These are phyloP conservation scores for Simplicillium aogashimaense DNA, from an alignment of 2,329 filamentous ascomycete genomes.

Conservation along the genomic window DNA sequence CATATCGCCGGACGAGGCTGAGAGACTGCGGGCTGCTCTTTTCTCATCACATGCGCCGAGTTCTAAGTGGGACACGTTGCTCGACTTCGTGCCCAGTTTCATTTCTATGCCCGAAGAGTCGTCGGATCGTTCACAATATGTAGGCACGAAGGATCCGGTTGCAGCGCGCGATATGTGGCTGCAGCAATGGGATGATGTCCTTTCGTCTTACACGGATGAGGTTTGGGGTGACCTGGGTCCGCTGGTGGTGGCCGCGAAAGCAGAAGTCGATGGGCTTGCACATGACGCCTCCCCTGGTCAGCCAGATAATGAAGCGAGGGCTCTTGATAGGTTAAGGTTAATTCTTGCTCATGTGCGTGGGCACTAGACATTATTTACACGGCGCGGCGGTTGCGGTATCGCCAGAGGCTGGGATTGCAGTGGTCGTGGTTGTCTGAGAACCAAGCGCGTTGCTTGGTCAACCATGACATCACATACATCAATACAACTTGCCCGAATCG, in stretches of 20 bases:
- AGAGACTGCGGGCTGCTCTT: constrained; percentile 24
- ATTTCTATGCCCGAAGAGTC: too few relatives aligned
- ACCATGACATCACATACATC: constrained; percentile 7
- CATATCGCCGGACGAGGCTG: constrained; percentile 17
- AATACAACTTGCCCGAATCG: too few relatives aligned
- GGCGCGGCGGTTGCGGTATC: too few relatives aligned
- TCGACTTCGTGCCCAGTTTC: too few relatives aligned
- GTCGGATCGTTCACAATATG: too few relatives aligned
- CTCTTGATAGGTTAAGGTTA: constrained; percentile 24
- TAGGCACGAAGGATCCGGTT: too few relatives aligned
- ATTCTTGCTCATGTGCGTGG: constrained; percentile 27
- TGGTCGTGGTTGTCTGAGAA: background rate
- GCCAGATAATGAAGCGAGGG: constrained; percentile 12
- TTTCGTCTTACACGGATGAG: constrained; percentile 50
- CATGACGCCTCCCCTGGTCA: constrained; percentile 11
- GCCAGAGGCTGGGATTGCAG: too few relatives aligned
- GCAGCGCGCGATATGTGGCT: constrained; percentile 28
- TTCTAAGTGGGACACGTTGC: background rate
- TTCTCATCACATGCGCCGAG: constrained; percentile 16
- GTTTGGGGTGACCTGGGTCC: constrained; percentile 57
- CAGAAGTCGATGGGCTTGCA: constrained; percentile 38
- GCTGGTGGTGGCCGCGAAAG: constrained; percentile 43
- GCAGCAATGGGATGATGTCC: constrained; percentile 44
- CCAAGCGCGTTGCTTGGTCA: constrained; percentile 8
- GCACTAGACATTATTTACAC: constrained; percentile 8